These are phyloP conservation scores for Aphanomyces stellatus DNA, from an alignment of 352 stramenopile genomes.

Conservation along the genomic window DNA sequence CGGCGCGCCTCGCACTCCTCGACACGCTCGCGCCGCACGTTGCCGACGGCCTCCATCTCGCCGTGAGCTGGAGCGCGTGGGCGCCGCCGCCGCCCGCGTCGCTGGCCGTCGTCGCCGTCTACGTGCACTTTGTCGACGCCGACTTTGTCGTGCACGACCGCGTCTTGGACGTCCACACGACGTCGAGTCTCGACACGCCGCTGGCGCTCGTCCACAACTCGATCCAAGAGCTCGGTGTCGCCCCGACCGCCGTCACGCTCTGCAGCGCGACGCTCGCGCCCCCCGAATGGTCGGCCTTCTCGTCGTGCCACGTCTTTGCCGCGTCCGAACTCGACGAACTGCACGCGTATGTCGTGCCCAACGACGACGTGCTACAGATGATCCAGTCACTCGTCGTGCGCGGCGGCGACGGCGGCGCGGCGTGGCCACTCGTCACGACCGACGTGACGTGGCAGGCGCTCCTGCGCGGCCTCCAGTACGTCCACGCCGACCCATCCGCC, in stretches of 20 bases:
- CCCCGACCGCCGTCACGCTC: neutral
- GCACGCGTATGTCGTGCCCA: too few relatives aligned
- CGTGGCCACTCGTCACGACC: neutral
- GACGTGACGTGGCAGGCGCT: neutral
- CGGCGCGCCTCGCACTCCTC: neutral
- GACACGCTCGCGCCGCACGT: neutral
- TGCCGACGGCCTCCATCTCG: conserved; percentile 1
- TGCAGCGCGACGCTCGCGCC: neutral
- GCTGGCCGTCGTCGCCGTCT: neutral
- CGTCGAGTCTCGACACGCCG: neutral
- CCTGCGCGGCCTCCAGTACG: neutral
- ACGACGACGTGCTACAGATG: neutral
- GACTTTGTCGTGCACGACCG: conserved; percentile 14
- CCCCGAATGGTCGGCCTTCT: neutral
- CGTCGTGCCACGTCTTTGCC: neutral
- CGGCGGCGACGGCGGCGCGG: too few relatives aligned
- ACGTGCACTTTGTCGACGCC: conserved; percentile 12
- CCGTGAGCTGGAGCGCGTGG: neutral
- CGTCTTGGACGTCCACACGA: neutral
- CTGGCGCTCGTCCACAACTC: neutral
- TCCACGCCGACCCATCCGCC: too few relatives aligned
- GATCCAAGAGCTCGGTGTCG: neutral
- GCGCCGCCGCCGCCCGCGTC: neutral
- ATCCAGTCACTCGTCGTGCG: neutral
- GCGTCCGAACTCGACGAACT: neutral